Percentiles rank a stretch among this genome's conserved stretches.
Conservation (phyloP, 768 basidiomycete genomes). For the Phlebiopsis flavidoalba region DNA sequence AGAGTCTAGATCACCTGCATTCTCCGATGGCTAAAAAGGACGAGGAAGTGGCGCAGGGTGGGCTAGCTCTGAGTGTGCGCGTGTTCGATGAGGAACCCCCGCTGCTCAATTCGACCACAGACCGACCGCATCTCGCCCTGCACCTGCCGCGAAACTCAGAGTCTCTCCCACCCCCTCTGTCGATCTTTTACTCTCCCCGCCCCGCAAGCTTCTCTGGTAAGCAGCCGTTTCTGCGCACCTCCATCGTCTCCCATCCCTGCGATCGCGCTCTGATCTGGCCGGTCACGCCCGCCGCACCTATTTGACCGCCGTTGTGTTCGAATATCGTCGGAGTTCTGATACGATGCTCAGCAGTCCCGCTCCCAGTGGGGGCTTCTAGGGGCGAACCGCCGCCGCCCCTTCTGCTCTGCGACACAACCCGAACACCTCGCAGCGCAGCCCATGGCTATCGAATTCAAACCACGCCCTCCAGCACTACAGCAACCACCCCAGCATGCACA, state of each 20-base stretch:
- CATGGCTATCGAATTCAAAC: conserved; percentile 6
- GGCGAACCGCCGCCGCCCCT: conserved; percentile 3
- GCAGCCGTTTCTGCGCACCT: neutral
- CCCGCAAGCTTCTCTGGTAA: neutral
- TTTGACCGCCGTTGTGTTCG: conserved; percentile 1
- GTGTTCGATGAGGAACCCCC: neutral
- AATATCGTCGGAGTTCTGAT: conserved; percentile 14
- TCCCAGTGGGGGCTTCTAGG: conserved; percentile 9
- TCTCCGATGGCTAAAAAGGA: neutral
- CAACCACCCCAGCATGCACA: conserved; percentile 19
- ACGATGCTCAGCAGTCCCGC: conserved; percentile 15
- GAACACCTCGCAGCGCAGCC: neutral
- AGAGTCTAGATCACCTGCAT: neutral
- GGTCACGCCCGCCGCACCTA: neutral
- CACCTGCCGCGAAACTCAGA: neutral
- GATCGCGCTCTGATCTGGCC: conserved; percentile 5
- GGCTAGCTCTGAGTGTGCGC: too few relatives aligned
- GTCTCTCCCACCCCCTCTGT: neutral
- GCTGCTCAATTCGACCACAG: neutral
- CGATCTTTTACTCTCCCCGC: neutral
- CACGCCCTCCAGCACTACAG: neutral
- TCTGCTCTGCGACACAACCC: conserved; percentile 3
- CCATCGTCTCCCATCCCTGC: neutral
- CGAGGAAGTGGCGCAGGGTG: neutral
- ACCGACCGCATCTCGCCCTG: neutral